A percentile compares a stretch with the other conserved stretches of the same genome.
Evolutionary conservation across 345 rosid species (phyloP).

Genomic region (Eucalyptus tenuipes): DNA sequence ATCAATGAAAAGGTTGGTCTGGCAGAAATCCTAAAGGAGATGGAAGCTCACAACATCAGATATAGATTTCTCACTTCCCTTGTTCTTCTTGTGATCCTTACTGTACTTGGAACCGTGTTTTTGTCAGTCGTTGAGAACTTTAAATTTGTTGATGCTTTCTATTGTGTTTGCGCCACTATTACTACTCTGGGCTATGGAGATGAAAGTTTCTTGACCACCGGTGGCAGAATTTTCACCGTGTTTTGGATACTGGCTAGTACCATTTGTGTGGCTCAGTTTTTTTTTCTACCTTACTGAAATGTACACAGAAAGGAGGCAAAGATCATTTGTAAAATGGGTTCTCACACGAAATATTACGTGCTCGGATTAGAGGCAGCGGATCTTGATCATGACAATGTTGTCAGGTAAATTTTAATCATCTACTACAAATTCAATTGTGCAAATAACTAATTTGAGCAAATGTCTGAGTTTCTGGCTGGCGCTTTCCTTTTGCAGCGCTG

Average conservation of each 20-base stretch:
- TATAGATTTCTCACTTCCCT: conserved; percentile 15
- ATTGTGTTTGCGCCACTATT: conserved; percentile 41
- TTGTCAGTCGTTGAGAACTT: conserved; percentile 14
- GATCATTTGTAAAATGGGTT: conserved; percentile 13
- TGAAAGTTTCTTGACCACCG: conserved; percentile 29
- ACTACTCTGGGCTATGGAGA: conserved; percentile 57
- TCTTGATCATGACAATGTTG: conserved; percentile 28
- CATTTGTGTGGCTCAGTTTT: conserved; percentile 36
- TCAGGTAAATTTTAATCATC: conserved; percentile 10
- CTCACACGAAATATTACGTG: conserved; percentile 10
- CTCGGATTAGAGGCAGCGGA: conserved; percentile 32
- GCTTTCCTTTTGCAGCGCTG: conserved; percentile 7
- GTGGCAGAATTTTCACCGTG: conserved; percentile 33
- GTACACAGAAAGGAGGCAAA: conserved; percentile 16
- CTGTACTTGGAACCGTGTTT: conserved; percentile 16
- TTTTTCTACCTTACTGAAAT: conserved; percentile 42
- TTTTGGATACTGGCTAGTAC: conserved; percentile 50
- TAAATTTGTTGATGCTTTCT: conserved; percentile 25
- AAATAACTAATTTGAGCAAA: not conserved
- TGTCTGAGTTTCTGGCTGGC: not conserved
- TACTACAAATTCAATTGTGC: not conserved
- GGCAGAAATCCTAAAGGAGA: conserved; percentile 18
- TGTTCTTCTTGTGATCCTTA: conserved; percentile 11
- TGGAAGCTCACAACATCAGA: conserved; percentile 13
- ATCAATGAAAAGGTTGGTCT: conserved; percentile 5